Conservation (phyloP, 2,329 filamentous ascomycete genomes). For the Colletotrichum cordylinicola region DNA sequence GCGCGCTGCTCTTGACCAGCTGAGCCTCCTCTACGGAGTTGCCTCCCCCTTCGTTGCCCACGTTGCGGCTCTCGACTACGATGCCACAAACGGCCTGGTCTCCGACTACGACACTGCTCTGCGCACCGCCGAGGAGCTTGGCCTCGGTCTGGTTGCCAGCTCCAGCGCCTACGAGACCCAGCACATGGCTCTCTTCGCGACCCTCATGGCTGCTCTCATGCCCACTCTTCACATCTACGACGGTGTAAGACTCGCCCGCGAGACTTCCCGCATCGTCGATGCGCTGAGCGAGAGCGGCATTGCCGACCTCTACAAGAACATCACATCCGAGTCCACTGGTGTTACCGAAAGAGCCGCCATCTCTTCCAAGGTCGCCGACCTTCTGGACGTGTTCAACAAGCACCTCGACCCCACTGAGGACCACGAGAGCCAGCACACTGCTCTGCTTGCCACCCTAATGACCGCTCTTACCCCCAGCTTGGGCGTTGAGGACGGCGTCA, state of each 20-base stretch:
- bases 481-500: slow-evolving; percentile 88
- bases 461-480: slow-evolving; percentile 80
- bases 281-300: slow-evolving; percentile 77
- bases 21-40: slow-evolving; percentile 88
- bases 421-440: slow-evolving; percentile 94
- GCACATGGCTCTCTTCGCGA: slow-evolving; percentile 93
- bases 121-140: slow-evolving; percentile 85
- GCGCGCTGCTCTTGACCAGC: slow-evolving; percentile 85
- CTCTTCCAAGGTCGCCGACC: slow-evolving; percentile 73
- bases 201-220: slow-evolving; percentile 76
- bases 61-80: slow-evolving; percentile 89
- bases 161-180: slow-evolving; percentile 89
- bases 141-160: slow-evolving; percentile 84
- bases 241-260: slow-evolving; percentile 80
- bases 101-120: slow-evolving; percentile 86
- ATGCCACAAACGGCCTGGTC: slow-evolving; percentile 71
- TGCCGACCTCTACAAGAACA: slow-evolving; percentile 70
- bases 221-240: slow-evolving; percentile 92
- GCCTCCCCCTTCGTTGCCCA: slow-evolving; percentile 94
- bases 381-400: slow-evolving; percentile 80
- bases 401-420: slow-evolving; percentile 93
- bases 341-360: slow-evolving; percentile 74
- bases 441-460: slow-evolving; percentile 81
- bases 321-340: slow-evolving; percentile 66
- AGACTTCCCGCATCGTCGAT: slow-evolving; percentile 83